Conservation (phyloP, 805 yeast species). For the Millerago galiae region DNA sequence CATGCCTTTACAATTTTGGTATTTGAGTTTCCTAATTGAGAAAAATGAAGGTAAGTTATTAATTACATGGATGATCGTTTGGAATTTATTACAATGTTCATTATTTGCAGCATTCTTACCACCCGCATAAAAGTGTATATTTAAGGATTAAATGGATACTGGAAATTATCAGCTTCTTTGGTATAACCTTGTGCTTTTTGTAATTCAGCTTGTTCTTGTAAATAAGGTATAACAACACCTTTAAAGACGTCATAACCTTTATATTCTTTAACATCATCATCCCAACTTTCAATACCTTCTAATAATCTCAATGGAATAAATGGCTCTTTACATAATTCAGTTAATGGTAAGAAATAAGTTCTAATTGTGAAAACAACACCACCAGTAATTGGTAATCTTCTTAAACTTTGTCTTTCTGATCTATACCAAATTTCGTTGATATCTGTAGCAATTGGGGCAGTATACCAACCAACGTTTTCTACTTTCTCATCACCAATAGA, state of each 20-base stretch:
- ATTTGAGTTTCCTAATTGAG: constrained; percentile 37
- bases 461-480: constrained; percentile 56
- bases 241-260: constrained; percentile 51
- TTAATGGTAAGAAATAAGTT: constrained; percentile 54
- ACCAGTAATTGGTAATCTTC: constrained; percentile 55
- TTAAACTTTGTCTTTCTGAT: constrained; percentile 58
- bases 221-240: constrained; percentile 48
- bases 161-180: constrained; percentile 13
- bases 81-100: constrained; percentile 65
- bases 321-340: constrained; percentile 51
- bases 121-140: constrained; percentile 48
- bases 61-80: constrained; percentile 45
- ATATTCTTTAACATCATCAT: constrained; percentile 51
- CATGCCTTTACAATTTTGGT: constrained; percentile 74
- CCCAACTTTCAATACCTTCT: constrained; percentile 56
- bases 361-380: constrained; percentile 54
- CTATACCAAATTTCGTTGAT: constrained; percentile 46
- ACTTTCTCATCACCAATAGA: constrained; percentile 54
- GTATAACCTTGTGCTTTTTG: constrained; percentile 19
- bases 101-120: constrained; percentile 82
- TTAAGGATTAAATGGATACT: constrained; percentile 9
- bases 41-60: constrained; percentile 29
- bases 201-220: constrained; percentile 38
- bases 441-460: constrained; percentile 44
- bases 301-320: constrained; percentile 53